Percentiles rank a stretch among this genome's conserved stretches.
Conservation (phyloP, 2,329 filamentous ascomycete genomes). For the Verticillium tricorpus region DNA sequence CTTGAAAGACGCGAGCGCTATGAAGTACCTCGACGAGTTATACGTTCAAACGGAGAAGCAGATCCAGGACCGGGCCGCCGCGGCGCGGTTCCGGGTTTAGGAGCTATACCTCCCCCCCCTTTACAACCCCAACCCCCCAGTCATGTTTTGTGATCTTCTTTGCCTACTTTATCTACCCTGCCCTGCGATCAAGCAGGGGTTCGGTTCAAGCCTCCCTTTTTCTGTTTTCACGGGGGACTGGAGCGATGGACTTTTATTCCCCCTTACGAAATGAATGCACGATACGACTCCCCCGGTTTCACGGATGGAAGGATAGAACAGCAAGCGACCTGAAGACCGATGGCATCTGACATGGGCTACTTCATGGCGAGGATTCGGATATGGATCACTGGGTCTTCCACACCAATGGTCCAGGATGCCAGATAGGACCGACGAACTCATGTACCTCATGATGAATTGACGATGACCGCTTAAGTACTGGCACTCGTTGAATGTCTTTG, state of each 20-base stretch:
- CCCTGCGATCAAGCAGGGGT: neutral
- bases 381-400: neutral
- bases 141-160: neutral
- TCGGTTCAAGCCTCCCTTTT: neutral
- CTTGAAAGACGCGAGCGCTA: slow-evolving; percentile 75
- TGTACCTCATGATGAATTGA: neutral
- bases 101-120: neutral
- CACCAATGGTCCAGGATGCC: neutral
- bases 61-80: slow-evolving; percentile 62
- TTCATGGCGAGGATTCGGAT: neutral
- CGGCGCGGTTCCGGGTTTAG: slow-evolving; percentile 32
- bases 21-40: slow-evolving; percentile 76
- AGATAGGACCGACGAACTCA: neutral
- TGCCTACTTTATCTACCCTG: neutral
- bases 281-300: neutral
- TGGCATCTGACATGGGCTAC: neutral
- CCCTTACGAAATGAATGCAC: neutral
- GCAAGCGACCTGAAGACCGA: neutral
- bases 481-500: neutral
- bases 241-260: neutral
- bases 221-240: neutral
- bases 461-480: neutral
- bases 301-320: neutral
- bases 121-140: neutral
- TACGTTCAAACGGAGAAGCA: slow-evolving; percentile 78